A percentile compares a stretch with the other conserved stretches of the same genome.
Evolutionary conservation across 306 rosid genomes (phyloP).

Genomic region (Inga leiocalycina): DNA sequence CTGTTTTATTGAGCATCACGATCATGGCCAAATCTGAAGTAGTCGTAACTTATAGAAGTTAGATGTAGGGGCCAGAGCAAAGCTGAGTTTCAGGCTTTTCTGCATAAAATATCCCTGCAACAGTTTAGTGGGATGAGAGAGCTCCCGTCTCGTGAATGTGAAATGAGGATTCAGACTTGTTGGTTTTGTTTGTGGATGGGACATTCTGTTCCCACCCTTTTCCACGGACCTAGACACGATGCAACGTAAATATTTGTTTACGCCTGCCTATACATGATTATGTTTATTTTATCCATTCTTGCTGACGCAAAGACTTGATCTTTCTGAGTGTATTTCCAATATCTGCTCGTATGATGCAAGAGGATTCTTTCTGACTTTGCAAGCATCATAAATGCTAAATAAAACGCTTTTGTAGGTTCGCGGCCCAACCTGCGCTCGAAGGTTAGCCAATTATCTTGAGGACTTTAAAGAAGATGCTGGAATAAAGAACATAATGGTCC

Average conservation of each 20-base stretch:
- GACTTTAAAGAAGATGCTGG: conserved; percentile 74
- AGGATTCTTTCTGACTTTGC: conserved; percentile 19
- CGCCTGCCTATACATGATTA: background rate
- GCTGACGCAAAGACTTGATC: background rate
- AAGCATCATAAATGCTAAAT: background rate
- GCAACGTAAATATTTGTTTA: background rate
- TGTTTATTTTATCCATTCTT: background rate
- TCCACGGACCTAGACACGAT: conserved; percentile 3
- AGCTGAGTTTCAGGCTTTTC: background rate
- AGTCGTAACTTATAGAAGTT: background rate
- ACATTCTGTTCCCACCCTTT: background rate
- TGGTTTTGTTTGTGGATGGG: background rate
- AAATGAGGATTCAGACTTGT: conserved; percentile 1
- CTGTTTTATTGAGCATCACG: background rate
- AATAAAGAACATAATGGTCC: conserved; percentile 75
- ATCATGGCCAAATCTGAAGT: background rate
- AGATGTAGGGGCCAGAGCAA: background rate
- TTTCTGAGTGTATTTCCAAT: conserved; percentile 5
- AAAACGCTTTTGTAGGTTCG: conserved; percentile 69
- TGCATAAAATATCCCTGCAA: conserved; percentile 4
- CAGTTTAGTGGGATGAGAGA: background rate
- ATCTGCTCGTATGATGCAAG: background rate
- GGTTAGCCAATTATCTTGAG: conserved; percentile 64
- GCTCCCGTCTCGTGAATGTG: background rate
- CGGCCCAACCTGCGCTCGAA: conserved; percentile 88